Evolutionary conservation across 176 grass and related monocot genomes (phyloP), one percentile per base, ranked within the genome.

Genomic region (Bonia amplexicaulis): DNA sequence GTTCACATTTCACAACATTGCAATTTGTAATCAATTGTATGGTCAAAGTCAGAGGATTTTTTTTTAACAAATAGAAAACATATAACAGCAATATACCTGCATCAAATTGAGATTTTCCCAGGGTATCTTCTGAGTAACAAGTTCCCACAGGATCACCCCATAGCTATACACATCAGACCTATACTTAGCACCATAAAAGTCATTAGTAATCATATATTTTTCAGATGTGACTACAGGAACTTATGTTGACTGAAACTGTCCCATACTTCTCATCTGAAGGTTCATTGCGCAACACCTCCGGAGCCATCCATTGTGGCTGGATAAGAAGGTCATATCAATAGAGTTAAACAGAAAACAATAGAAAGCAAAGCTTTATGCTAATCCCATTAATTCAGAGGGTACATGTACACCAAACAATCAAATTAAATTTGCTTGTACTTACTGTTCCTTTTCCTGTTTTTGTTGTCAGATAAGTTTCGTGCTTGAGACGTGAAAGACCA

Each of bases 101-200:
- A 96, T 94, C 3, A 88, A 91, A 90, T 99, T 99, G 82, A 99
- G 90, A 90, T 99, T 91, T 85, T 94, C 94, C 97, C 97, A 99
- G 11, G 97, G 97, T 83, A 99, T 99, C 89, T 94, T 96, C 79
- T 96, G 92, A 27, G 93, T 99, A 52, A 99, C 82, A 88, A 99
- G 97, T 83, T 99, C 97, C 97, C 97, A 99, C 33, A 99, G 44
- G 76, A 99, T 94, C 44, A 99, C 97, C 41, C 97, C 97, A 45
- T 90, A 99, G 73, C 97, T 99, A 87, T 99, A 99, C 51, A 99
- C 91, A 91, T 99, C 97, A 53, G 97, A 96, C 90, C 97, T 99
- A 74, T 27, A 94, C 78, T 88, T 82, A 52, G 19, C 12, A 60
- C 25, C 62, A 93, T 29, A 20, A 16, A 87, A 78, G 12, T 25